Conservation (phyloP, 2,329 filamentous ascomycete species). For the Monosporascus sp. region DNA sequence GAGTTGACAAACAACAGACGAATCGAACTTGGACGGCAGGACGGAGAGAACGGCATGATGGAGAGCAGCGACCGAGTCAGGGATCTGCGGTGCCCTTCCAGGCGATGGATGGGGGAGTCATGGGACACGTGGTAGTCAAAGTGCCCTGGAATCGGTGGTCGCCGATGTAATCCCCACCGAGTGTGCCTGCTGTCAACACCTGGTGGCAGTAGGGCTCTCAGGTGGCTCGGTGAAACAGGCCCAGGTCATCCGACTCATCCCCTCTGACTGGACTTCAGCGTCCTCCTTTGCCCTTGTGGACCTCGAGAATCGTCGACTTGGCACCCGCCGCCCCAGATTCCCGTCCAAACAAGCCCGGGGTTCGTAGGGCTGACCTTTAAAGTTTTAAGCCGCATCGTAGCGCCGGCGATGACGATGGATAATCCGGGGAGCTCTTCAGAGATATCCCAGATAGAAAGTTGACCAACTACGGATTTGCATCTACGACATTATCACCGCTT, state of each 20-base stretch:
- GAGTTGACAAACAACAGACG: too few relatives aligned
- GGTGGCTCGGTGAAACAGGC: too few relatives aligned
- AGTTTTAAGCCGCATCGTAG: slow-evolving; percentile 32
- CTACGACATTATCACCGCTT: slow-evolving; percentile 2
- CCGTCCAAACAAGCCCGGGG: slow-evolving; percentile 15
- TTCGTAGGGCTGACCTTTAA: slow-evolving; percentile 30
- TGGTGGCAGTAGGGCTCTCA: not conserved
- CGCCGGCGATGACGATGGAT: slow-evolving; percentile 30
- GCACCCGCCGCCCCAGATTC: slow-evolving; percentile 11
- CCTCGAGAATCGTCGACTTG: not conserved
- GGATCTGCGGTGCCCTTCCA: not conserved
- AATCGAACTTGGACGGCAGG: not conserved
- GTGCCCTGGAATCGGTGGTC: too few relatives aligned
- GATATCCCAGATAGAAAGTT: slow-evolving; percentile 22
- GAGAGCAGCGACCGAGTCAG: not conserved
- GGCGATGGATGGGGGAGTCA: not conserved
- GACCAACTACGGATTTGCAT: slow-evolving; percentile 13
- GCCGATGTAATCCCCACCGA: too few relatives aligned
- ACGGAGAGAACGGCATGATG: not conserved
- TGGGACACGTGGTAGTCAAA: not conserved
- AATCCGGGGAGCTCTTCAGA: slow-evolving; percentile 22
- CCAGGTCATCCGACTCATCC: not conserved
- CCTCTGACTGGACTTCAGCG: not conserved
- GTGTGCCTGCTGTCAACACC: not conserved
- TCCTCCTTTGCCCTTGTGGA: not conserved